Conservation (phyloP, 768 basidiomycete species). For the Leucogyrophana mollusca region DNA sequence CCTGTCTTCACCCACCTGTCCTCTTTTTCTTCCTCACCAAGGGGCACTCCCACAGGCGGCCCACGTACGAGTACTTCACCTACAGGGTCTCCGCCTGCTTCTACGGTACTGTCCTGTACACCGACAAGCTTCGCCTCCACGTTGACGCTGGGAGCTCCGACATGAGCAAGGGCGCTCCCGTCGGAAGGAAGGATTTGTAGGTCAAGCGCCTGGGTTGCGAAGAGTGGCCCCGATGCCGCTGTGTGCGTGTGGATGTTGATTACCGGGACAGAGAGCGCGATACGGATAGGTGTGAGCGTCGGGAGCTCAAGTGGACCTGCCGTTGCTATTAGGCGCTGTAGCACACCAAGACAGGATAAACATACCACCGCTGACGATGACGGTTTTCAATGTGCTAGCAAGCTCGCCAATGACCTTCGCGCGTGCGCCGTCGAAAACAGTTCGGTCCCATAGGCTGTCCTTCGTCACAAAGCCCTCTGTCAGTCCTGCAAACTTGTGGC, state of each 20-base stretch:
- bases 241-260: conserved; percentile 63
- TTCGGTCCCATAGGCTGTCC: conserved; percentile 82
- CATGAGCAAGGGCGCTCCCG: conserved; percentile 38
- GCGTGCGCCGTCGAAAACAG: conserved; percentile 71
- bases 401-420: conserved; percentile 56
- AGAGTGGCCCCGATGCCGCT: conserved; percentile 69
- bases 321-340: not conserved
- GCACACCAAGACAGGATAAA: conserved; percentile 5
- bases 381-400: conserved; percentile 60
- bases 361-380: conserved; percentile 73
- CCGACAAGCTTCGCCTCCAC: conserved; percentile 78
- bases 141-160: conserved; percentile 83
- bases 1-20: conserved; percentile 49
- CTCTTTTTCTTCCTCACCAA: conserved; percentile 33
- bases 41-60: conserved; percentile 62
- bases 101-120: conserved; percentile 63
- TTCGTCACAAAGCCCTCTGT: conserved; percentile 74
- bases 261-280: conserved; percentile 76
- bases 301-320: conserved; percentile 51
- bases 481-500: conserved; percentile 73
- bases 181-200: conserved; percentile 66
- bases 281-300: conserved; percentile 59
- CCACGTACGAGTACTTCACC: conserved; percentile 68
- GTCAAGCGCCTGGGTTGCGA: conserved; percentile 84
- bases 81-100: conserved; percentile 62